phyloP scores from a whole-genome alignment of 2,329 filamentous ascomycete genomes.

The Macrophomina phaseolina region DNA sequence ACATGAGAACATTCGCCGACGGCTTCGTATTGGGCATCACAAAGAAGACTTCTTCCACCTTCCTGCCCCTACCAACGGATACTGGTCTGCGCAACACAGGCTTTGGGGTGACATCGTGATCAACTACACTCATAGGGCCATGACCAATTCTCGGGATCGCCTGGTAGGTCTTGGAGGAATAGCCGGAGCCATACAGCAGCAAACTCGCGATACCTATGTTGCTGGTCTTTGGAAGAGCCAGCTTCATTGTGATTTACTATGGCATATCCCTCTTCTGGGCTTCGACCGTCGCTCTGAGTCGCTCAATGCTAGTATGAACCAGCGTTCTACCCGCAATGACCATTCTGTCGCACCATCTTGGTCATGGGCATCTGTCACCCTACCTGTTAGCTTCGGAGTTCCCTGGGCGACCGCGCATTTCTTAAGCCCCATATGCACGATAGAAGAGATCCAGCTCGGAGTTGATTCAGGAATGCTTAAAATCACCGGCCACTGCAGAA shows the following conservation, averaged over 20 bases:
- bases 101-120: conserved; percentile 29
- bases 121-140: conserved; percentile 6
- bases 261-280: neutral
- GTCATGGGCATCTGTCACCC: conserved; percentile 11
- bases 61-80: neutral
- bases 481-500: conserved; percentile 30
- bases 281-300: neutral
- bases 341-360: neutral
- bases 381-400: conserved; percentile 29
- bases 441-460: conserved; percentile 30
- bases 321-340: neutral
- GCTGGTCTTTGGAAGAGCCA: conserved; percentile 7
- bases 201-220: neutral
- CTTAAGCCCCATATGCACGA: conserved; percentile 31
- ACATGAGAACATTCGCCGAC: conserved; percentile 23
- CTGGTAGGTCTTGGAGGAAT: conserved; percentile 1
- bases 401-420: conserved; percentile 21
- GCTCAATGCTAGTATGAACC: neutral
- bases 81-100: conserved; percentile 28
- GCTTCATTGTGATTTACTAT: neutral
- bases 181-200: neutral
- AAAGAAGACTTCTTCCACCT: conserved; percentile 31
- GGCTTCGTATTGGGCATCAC: conserved; percentile 29
- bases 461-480: too few relatives aligned
- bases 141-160: conserved; percentile 5